These are phyloP conservation scores for Desmodesmus armatus DNA, from an alignment of 139 green algal genomes.

Conservation along the genomic window DNA sequence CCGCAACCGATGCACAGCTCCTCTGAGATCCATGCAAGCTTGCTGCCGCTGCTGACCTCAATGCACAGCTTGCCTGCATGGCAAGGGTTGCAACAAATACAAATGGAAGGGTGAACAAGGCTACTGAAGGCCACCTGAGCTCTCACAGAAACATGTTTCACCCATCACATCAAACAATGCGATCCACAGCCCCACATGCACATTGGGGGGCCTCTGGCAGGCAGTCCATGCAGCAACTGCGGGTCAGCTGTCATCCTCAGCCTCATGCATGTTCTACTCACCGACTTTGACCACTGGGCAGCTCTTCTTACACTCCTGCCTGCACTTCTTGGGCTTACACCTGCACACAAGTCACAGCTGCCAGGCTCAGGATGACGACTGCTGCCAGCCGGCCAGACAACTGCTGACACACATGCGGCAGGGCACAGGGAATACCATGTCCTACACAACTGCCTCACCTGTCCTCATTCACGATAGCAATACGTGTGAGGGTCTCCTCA, in stretches of 20 bases:
- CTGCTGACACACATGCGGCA: background rate
- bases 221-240: background rate
- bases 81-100: background rate
- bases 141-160: too few relatives aligned
- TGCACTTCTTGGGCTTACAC: slow-evolving; percentile 99
- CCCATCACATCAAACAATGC: too few relatives aligned
- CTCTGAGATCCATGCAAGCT: slow-evolving; percentile 97
- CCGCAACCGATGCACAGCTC: slow-evolving; percentile 99
- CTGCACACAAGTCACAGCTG: slow-evolving; percentile 53
- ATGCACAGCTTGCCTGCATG: slow-evolving; percentile 96
- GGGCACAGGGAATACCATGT: too few relatives aligned
- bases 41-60: slow-evolving; percentile 89
- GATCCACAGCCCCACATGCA: too few relatives aligned
- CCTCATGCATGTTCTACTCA: slow-evolving; percentile 37
- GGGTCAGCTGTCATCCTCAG: background rate
- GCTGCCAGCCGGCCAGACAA: background rate
- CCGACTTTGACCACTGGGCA: slow-evolving; percentile 99
- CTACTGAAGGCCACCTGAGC: too few relatives aligned
- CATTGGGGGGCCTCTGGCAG: too few relatives aligned
- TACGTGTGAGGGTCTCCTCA: slow-evolving; percentile 92
- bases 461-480: slow-evolving; percentile 96
- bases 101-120: too few relatives aligned
- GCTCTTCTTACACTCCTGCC: slow-evolving; percentile 99
- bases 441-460: slow-evolving; percentile 65
- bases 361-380: background rate